Percentiles rank a stretch among this genome's conserved stretches.
phyloP scores from a whole-genome alignment of 2,329 filamentous ascomycete species.

The Clonostachys sp. region DNA sequence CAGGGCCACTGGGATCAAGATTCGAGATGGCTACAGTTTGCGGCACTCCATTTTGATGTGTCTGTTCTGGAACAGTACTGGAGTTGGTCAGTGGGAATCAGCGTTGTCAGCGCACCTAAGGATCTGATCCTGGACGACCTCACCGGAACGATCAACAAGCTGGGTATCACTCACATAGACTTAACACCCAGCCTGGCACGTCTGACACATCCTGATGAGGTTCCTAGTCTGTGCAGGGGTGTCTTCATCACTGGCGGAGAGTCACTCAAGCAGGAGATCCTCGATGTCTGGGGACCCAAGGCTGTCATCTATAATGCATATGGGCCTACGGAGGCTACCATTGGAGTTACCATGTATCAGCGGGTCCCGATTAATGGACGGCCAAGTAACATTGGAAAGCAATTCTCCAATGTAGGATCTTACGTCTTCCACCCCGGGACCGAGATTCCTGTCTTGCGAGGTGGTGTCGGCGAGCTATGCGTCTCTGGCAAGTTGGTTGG shows the following conservation, averaged over 20 bases:
- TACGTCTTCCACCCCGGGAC: slow-evolving; percentile 71
- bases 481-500: slow-evolving; percentile 84
- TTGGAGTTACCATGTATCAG: slow-evolving; percentile 87
- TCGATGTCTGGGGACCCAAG: slow-evolving; percentile 78
- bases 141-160: slow-evolving; percentile 62
- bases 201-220: slow-evolving; percentile 72
- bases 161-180: slow-evolving; percentile 85
- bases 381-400: slow-evolving; percentile 80
- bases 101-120: slow-evolving; percentile 74
- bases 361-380: slow-evolving; percentile 73
- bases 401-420: slow-evolving; percentile 84
- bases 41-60: slow-evolving; percentile 91
- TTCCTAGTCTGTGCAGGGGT: slow-evolving; percentile 73
- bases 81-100: slow-evolving; percentile 90
- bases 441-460: slow-evolving; percentile 66
- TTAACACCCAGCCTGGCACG: slow-evolving; percentile 83
- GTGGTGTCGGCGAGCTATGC: slow-evolving; percentile 83
- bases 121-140: slow-evolving; percentile 86
- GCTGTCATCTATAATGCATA: slow-evolving; percentile 88
- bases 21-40: slow-evolving; percentile 88
- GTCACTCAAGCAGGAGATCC: slow-evolving; percentile 80
- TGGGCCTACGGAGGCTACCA: slow-evolving; percentile 88
- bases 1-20: slow-evolving; percentile 64
- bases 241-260: slow-evolving; percentile 95
- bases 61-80: slow-evolving; percentile 92